phyloP scores from a whole-genome alignment of 306 rosid genomes.

The Medicago truncatula region DNA sequence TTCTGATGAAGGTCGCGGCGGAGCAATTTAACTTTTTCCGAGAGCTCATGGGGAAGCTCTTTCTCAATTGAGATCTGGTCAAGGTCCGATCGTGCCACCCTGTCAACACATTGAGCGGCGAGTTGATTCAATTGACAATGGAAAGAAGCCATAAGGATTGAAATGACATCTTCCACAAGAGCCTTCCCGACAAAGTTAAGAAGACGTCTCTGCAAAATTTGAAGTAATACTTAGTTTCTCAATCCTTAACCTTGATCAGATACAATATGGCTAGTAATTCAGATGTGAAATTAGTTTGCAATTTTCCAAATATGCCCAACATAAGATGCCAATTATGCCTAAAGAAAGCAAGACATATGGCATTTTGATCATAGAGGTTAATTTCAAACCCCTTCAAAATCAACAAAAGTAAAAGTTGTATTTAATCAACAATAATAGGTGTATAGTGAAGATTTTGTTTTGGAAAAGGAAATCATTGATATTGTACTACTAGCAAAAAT shows the following conservation, averaged over 20 bases:
- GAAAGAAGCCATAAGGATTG: conserved; percentile 72
- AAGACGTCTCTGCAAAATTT: conserved; percentile 79
- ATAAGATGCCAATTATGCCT: neutral
- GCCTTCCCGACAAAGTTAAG: conserved; percentile 84
- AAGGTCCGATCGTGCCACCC: conserved; percentile 79
- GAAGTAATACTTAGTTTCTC: conserved; percentile 40
- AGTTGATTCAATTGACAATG: conserved; percentile 79
- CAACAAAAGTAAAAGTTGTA: neutral
- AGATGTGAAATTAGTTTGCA: conserved; percentile 21
- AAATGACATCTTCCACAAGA: conserved; percentile 80
- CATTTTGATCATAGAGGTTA: neutral
- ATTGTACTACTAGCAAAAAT: conserved; percentile 8
- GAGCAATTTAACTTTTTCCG: conserved; percentile 54
- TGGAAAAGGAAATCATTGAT: conserved; percentile 5
- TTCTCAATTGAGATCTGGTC: conserved; percentile 70
- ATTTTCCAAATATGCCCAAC: conserved; percentile 24
- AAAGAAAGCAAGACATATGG: neutral
- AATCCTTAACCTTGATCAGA: conserved; percentile 23
- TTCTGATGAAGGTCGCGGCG: conserved; percentile 53
- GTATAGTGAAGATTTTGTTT: neutral
- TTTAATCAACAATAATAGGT: neutral
- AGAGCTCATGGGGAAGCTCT: conserved; percentile 75
- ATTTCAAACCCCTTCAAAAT: conserved; percentile 2
- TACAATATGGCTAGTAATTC: conserved; percentile 30
- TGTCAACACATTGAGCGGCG: conserved; percentile 63